Evolutionary conservation across 768 basidiomycete genomes (phyloP).

Genomic region (Tylopilus plumbeoviolaceoides): DNA sequence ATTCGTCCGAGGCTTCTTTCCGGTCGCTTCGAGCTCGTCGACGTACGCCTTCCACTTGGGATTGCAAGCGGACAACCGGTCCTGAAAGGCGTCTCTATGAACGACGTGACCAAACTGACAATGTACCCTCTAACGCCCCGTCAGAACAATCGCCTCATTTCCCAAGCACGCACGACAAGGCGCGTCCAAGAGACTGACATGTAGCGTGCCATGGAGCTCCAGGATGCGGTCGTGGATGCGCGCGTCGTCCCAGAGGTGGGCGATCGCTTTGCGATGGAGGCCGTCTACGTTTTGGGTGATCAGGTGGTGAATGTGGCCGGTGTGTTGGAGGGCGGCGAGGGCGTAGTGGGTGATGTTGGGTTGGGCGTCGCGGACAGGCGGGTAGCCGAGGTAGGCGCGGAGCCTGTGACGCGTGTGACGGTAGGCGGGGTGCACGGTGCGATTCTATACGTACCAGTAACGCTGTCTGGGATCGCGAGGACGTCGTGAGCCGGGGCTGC

Average conservation of each 20-base stretch:
- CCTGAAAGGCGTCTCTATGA: conserved; percentile 67
- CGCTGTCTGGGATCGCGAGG: conserved; percentile 52
- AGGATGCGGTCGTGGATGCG: conserved; percentile 47
- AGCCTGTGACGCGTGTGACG: conserved; percentile 37
- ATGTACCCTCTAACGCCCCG: conserved; percentile 52
- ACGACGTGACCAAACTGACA: conserved; percentile 73
- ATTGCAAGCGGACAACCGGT: conserved; percentile 65
- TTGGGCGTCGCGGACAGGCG: conserved; percentile 72
- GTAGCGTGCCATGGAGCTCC: conserved; percentile 86
- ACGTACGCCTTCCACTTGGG: conserved; percentile 74
- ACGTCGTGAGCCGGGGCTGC: conserved; percentile 2
- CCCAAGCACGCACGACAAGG: not conserved
- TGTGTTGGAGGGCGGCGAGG: conserved; percentile 75
- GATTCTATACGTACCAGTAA: conserved; percentile 57
- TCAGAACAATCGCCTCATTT: conserved; percentile 5
- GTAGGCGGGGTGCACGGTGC: not conserved
- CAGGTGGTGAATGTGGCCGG: conserved; percentile 53
- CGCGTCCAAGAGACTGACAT: conserved; percentile 42
- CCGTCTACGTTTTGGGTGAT: conserved; percentile 96
- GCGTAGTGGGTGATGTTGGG: conserved; percentile 91
- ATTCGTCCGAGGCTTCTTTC: conserved; percentile 69
- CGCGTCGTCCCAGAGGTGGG: conserved; percentile 39
- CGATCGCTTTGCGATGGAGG: conserved; percentile 78
- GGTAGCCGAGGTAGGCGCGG: conserved; percentile 81
- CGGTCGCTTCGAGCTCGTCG: conserved; percentile 57